Percentiles rank a stretch among this genome's conserved stretches.
These are phyloP conservation scores for Verticillium albo-atrum DNA, from an alignment of 2,329 filamentous ascomycete species.

Conservation along the genomic window DNA sequence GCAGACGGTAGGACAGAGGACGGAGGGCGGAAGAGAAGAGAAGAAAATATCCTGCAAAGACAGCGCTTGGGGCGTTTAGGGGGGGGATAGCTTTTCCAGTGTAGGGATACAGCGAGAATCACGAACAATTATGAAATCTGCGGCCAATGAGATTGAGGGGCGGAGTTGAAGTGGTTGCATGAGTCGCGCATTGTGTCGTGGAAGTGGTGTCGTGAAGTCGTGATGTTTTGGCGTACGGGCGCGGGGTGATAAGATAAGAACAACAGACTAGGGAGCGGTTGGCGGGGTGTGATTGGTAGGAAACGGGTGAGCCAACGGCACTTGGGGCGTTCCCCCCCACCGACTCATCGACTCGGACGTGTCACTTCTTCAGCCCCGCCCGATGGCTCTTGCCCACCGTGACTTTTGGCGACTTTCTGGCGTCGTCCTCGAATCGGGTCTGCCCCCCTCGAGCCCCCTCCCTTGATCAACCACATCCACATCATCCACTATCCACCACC, in stretches of 20 bases:
- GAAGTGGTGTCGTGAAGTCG: background rate
- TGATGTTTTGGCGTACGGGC: background rate
- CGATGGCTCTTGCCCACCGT: too few species aligned
- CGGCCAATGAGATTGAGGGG: too few species aligned
- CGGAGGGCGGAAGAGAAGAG: background rate
- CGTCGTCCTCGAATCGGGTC: constrained; percentile 5
- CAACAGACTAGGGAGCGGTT: background rate
- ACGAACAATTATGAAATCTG: too few species aligned
- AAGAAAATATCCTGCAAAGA: background rate
- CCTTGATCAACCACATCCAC: background rate
- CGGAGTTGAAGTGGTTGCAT: background rate
- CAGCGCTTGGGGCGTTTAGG: background rate
- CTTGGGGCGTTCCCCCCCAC: too few species aligned
- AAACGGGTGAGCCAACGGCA: background rate
- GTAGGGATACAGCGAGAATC: background rate
- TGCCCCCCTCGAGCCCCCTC: background rate
- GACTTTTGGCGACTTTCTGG: background rate
- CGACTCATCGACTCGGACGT: background rate
- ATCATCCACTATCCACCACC: background rate
- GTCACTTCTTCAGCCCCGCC: background rate
- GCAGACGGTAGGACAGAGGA: background rate
- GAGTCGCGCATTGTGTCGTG: background rate
- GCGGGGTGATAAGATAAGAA: constrained; percentile 14
- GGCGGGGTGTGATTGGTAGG: background rate
- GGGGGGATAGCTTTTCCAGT: too few species aligned